These are phyloP conservation scores for Xylaria intraflava DNA, from an alignment of 495 filamentous ascomycete species.

Conservation along the genomic window DNA sequence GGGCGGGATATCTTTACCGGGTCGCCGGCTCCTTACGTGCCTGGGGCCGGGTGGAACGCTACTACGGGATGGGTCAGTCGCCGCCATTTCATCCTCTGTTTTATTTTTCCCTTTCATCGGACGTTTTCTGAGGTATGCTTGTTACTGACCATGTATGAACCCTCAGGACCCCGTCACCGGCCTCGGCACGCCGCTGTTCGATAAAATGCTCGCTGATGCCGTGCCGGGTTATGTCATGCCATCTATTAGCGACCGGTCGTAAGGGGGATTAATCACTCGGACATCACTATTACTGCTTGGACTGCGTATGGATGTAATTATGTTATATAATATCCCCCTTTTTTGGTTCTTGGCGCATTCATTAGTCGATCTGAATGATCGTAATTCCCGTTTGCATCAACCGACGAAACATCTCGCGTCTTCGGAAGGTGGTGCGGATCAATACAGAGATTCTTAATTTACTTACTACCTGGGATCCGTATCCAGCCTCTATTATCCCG, in stretches of 20 bases:
- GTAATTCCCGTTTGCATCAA: too few species aligned
- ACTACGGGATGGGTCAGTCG: slow-evolving; percentile 38
- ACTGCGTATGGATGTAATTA: too few species aligned
- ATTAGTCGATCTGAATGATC: too few species aligned
- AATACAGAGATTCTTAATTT: too few species aligned
- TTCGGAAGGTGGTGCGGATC: too few species aligned
- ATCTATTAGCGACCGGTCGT: not conserved
- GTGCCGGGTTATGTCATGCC: slow-evolving; percentile 3
- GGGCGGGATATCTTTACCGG: slow-evolving; percentile 22
- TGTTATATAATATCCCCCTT: too few species aligned
- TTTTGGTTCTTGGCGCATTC: too few species aligned
- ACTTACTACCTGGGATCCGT: too few species aligned
- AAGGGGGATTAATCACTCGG: too few species aligned
- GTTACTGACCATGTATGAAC: not conserved
- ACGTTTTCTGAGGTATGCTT: not conserved
- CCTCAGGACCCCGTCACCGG: slow-evolving; percentile 30
- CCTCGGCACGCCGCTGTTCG: slow-evolving; percentile 31
- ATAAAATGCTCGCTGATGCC: slow-evolving; percentile 23
- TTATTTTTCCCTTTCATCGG: not conserved
- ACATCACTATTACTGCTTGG: too few species aligned
- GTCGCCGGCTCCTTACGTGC: slow-evolving; percentile 30
- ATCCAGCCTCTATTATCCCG: too few species aligned
- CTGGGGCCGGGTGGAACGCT: slow-evolving; percentile 56
- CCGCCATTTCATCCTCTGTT: not conserved
- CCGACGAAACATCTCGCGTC: too few species aligned